These are phyloP conservation scores for Auriculariales sp. DNA, from an alignment of 768 basidiomycete genomes.

Conservation along the genomic window DNA sequence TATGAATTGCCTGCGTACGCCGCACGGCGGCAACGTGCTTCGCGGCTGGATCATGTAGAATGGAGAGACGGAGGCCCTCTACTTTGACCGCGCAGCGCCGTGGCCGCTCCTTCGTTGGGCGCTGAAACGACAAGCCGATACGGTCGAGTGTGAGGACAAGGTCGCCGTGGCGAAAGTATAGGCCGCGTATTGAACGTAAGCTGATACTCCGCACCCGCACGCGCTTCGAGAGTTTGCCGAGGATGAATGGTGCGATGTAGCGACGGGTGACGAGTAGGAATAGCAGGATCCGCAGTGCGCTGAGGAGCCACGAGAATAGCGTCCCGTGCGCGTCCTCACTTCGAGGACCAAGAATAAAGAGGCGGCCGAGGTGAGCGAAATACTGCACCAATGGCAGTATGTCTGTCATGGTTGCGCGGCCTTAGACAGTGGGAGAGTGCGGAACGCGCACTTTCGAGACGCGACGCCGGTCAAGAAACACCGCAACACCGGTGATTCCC, in stretches of 20 bases:
- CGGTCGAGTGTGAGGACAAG: constrained; percentile 52
- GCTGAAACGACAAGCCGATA: constrained; percentile 43
- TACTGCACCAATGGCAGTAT: too few species aligned
- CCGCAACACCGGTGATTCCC: too few species aligned
- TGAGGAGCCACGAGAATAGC: not conserved
- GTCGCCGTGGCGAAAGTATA: constrained; percentile 46
- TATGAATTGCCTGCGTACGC: constrained; percentile 10
- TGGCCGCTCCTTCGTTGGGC: constrained; percentile 30
- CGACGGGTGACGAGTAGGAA: constrained; percentile 38
- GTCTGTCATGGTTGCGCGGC: too few species aligned
- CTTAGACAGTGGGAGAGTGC: too few species aligned
- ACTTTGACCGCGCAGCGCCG: constrained; percentile 49
- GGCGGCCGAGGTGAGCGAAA: too few species aligned
- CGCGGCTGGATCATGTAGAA: constrained; percentile 13
- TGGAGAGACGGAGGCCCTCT: constrained; percentile 42
- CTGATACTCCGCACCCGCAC: constrained; percentile 62
- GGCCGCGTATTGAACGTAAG: constrained; percentile 60
- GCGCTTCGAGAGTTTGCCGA: constrained; percentile 40
- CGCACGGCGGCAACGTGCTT: constrained; percentile 21
- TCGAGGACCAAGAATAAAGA: too few species aligned
- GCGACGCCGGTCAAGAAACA: too few species aligned
- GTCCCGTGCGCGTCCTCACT: too few species aligned
- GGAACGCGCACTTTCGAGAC: too few species aligned
- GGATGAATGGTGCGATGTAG: constrained; percentile 49
- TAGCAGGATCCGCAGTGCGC: constrained; percentile 3